Percentiles rank a stretch among this genome's conserved stretches.
Conservation (phyloP, 352 stramenopile species). For the Pythium myriotylum region DNA sequence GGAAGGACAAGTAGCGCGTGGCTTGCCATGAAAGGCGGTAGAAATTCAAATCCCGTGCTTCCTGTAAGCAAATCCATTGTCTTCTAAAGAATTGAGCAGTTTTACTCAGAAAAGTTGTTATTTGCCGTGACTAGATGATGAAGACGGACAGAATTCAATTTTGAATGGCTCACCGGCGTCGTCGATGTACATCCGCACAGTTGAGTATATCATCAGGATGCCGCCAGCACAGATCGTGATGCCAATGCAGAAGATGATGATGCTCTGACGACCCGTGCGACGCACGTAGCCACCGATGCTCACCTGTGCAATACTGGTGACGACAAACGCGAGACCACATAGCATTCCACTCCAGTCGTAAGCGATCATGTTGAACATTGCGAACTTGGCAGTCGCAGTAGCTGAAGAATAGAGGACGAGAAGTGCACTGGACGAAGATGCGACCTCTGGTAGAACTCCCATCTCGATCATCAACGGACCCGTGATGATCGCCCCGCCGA, state of each 20-base stretch:
- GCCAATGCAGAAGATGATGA: conserved; percentile 56
- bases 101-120: too few relatives aligned
- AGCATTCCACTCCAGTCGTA: conserved; percentile 51
- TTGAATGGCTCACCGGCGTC: conserved; percentile 34
- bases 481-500: conserved; percentile 59
- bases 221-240: conserved; percentile 45
- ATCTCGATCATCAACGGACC: conserved; percentile 64
- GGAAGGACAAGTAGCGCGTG: too few relatives aligned
- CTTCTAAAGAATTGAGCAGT: too few relatives aligned
- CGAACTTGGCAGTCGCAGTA: conserved; percentile 51
- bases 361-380: conserved; percentile 50
- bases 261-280: conserved; percentile 46
- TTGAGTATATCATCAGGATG: conserved; percentile 53
- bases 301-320: conserved; percentile 47
- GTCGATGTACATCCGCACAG: conserved; percentile 45
- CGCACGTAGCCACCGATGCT: conserved; percentile 58
- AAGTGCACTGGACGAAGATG: conserved; percentile 45
- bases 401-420: conserved; percentile 60
- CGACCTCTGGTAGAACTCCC: conserved; percentile 55
- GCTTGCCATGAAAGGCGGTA: too few relatives aligned
- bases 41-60: too few relatives aligned
- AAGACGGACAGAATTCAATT: conserved; percentile 11
- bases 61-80: too few relatives aligned
- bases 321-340: conserved; percentile 44
- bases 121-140: not conserved